Percentiles rank a stretch among this genome's conserved stretches.
Conservation (phyloP, 2,329 filamentous ascomycete species). For the Pseudocercospora cruenta region DNA sequence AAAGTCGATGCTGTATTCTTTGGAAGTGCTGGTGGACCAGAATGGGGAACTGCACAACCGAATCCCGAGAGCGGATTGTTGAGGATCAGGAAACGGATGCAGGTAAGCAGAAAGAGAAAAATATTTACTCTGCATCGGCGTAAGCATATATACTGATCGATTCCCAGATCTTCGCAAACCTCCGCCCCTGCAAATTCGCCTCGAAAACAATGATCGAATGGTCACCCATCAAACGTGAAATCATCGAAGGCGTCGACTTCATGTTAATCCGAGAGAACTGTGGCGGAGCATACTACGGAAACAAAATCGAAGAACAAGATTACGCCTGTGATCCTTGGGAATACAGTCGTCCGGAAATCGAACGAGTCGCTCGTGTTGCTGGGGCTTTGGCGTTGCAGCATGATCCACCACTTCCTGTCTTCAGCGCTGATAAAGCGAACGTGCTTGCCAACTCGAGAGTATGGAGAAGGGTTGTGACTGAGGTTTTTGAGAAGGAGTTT, state of each 20-base stretch:
- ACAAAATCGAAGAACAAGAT: conserved; percentile 50
- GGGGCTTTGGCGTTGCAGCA: conserved; percentile 48
- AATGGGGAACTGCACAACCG: conserved; percentile 48
- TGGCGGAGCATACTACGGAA: conserved; percentile 56
- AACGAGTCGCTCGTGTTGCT: conserved; percentile 53
- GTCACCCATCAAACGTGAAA: conserved; percentile 51
- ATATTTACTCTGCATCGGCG: too few species aligned
- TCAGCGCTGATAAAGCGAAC: conserved; percentile 58
- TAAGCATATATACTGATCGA: neutral
- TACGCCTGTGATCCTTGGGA: conserved; percentile 54
- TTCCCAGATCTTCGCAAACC: conserved; percentile 50
- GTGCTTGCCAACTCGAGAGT: conserved; percentile 56
- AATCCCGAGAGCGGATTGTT: conserved; percentile 53
- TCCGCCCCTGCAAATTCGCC: conserved; percentile 54
- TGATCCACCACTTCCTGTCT: conserved; percentile 47
- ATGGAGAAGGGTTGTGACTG: conserved; percentile 51
- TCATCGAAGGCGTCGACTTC: conserved; percentile 53
- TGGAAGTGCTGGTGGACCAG: conserved; percentile 54
- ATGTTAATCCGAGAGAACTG: conserved; percentile 57
- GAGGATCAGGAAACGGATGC: conserved; percentile 44
- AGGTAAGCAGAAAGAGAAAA: too few species aligned
- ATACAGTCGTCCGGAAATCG: conserved; percentile 51
- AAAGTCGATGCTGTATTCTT: conserved; percentile 53
- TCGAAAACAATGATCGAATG: conserved; percentile 44
- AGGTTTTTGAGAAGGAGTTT: conserved; percentile 49